A percentile compares a stretch with the other conserved stretches of the same genome.
Evolutionary conservation across 768 basidiomycete species (phyloP).

Genomic region (Paxillus involutus): DNA sequence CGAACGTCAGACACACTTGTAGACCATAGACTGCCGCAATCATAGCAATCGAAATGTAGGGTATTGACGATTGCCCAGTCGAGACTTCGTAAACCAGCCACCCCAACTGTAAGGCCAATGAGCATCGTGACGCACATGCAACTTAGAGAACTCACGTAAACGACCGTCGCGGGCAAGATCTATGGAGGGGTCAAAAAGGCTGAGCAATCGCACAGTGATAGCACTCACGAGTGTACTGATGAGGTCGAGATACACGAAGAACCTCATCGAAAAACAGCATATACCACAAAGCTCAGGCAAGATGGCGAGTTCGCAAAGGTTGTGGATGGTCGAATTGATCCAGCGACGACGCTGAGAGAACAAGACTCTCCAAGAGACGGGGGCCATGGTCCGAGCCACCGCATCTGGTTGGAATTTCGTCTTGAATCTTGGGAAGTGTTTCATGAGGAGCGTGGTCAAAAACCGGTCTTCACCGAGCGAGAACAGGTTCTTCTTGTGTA

Average conservation of each 20-base stretch:
- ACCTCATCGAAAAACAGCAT: slow-evolving; percentile 75
- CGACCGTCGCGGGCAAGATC: slow-evolving; percentile 61
- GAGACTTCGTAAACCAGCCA: slow-evolving; percentile 64
- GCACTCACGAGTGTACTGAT: slow-evolving; percentile 54
- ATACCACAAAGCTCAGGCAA: slow-evolving; percentile 65
- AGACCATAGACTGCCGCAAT: slow-evolving; percentile 70
- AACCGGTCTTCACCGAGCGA: slow-evolving; percentile 73
- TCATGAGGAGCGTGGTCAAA: slow-evolving; percentile 66
- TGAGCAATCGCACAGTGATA: not conserved
- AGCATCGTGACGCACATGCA: slow-evolving; percentile 5
- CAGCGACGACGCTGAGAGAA: slow-evolving; percentile 70
- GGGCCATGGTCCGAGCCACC: slow-evolving; percentile 60
- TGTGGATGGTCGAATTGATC: slow-evolving; percentile 75
- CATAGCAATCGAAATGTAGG: slow-evolving; percentile 63
- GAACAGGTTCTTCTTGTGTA: slow-evolving; percentile 72
- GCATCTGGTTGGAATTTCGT: slow-evolving; percentile 71
- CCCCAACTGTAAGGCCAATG: slow-evolving; percentile 39
- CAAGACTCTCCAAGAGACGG: slow-evolving; percentile 59
- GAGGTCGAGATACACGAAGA: slow-evolving; percentile 68
- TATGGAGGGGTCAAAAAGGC: slow-evolving; percentile 20
- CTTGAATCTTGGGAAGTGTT: slow-evolving; percentile 69
- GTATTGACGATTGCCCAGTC: slow-evolving; percentile 50
- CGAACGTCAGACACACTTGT: slow-evolving; percentile 39
- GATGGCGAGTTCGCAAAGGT: slow-evolving; percentile 62
- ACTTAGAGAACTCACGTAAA: slow-evolving; percentile 46